Conservation (phyloP, 805 yeast genomes). For the Myxozyma geophila region DNA sequence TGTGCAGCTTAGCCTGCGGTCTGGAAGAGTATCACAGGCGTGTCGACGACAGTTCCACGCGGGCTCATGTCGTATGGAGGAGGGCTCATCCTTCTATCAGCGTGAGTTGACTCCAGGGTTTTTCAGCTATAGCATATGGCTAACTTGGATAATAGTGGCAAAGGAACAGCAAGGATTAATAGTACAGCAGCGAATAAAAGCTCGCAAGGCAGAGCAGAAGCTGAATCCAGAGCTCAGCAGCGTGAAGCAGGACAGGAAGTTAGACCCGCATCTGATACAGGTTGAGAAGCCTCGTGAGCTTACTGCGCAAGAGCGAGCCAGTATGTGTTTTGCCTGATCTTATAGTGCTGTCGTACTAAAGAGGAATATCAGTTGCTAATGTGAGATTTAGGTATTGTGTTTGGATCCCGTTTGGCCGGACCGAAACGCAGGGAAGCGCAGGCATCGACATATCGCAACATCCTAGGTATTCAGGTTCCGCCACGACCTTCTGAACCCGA, state of each 20-base stretch:
- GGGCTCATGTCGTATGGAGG: neutral
- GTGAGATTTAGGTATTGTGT: conserved; percentile 25
- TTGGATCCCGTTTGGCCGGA: conserved; percentile 36
- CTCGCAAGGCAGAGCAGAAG: conserved; percentile 14
- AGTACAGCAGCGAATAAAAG: conserved; percentile 6
- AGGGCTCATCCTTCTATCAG: neutral
- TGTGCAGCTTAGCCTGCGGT: neutral
- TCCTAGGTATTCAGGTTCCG: conserved; percentile 73
- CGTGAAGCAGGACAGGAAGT: conserved; percentile 9
- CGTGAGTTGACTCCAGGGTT: neutral
- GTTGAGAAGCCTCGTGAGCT: conserved; percentile 18
- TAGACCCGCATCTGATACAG: conserved; percentile 15
- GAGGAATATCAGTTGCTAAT: neutral
- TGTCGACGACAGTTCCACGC: neutral
- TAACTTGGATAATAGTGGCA: conserved; percentile 9
- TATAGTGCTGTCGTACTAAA: neutral
- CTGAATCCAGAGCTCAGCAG: conserved; percentile 12
- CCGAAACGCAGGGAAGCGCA: conserved; percentile 24
- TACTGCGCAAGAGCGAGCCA: conserved; percentile 33
- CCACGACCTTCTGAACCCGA: conserved; percentile 88
- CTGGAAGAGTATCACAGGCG: neutral
- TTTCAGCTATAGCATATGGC: neutral
- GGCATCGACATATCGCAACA: conserved; percentile 28
- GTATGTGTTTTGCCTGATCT: conserved; percentile 13
- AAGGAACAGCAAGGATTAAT: conserved; percentile 13